Conservation (phyloP, 768 basidiomycete genomes). For the Tylopilus cervinicoccineus region DNA sequence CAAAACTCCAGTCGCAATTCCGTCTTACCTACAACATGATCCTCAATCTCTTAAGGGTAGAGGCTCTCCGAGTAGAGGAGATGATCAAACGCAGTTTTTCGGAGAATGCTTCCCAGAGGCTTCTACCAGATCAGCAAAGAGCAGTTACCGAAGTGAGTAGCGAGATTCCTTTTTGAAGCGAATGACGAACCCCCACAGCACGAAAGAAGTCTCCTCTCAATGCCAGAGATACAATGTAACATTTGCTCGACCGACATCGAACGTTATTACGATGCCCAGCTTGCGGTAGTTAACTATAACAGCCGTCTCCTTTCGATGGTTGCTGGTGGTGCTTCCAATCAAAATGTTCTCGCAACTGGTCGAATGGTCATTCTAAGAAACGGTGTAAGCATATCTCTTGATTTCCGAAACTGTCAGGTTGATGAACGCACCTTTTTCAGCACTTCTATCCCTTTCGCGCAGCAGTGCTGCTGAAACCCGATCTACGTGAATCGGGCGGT, state of each 20-base stretch:
- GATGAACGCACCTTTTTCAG: constrained; percentile 36
- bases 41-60: constrained; percentile 90
- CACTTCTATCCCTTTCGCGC: constrained; percentile 70
- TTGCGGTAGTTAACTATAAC: constrained; percentile 59
- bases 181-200: constrained; percentile 42
- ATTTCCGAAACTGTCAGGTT: neutral
- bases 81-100: constrained; percentile 99
- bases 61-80: constrained; percentile 93
- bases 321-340: constrained; percentile 54
- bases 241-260: constrained; percentile 72
- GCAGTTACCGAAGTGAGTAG: constrained; percentile 71
- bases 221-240: constrained; percentile 66
- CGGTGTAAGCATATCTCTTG: constrained; percentile 48
- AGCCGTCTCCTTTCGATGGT: constrained; percentile 59
- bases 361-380: constrained; percentile 83
- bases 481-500: constrained; percentile 45
- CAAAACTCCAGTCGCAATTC: constrained; percentile 93
- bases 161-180: constrained; percentile 1
- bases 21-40: constrained; percentile 99
- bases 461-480: constrained; percentile 68
- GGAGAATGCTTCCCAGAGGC: constrained; percentile 90
- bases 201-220: constrained; percentile 59
- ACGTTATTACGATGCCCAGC: constrained; percentile 68
- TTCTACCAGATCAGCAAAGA: constrained; percentile 91
- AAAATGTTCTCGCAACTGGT: constrained; percentile 65